Conservation (phyloP, 2,329 filamentous ascomycete genomes). For the Leptographium radiaticola region DNA sequence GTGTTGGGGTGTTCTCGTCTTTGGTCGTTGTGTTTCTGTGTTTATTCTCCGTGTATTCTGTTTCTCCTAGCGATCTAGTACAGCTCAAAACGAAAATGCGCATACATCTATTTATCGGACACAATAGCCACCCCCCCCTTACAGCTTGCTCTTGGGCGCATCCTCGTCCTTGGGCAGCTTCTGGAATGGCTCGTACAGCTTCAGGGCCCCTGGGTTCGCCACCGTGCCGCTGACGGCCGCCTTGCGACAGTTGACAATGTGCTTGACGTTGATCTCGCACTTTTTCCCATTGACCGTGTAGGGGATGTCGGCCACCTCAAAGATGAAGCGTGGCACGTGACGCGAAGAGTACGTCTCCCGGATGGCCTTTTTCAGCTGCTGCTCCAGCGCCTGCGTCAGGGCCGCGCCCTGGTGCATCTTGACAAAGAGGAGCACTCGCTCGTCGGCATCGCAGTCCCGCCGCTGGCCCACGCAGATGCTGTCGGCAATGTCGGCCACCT, state of each 20-base stretch:
- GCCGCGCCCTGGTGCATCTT: constrained; percentile 7
- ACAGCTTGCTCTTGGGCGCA: constrained; percentile 1
- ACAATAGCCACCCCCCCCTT: not conserved
- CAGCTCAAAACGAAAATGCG: too few species aligned
- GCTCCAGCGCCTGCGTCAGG: constrained; percentile 8
- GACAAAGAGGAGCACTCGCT: constrained; percentile 14
- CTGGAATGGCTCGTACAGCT: constrained; percentile 15
- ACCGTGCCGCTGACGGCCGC: constrained; percentile 24
- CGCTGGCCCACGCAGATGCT: constrained; percentile 13
- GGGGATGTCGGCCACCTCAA: constrained; percentile 24
- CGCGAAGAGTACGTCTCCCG: constrained; percentile 16
- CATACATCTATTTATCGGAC: not conserved
- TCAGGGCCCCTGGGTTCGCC: constrained; percentile 23
- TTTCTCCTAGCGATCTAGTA: not conserved
- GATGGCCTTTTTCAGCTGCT: constrained; percentile 16
- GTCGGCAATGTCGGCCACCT: constrained; percentile 18
- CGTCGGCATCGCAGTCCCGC: constrained; percentile 10
- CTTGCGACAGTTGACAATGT: constrained; percentile 23
- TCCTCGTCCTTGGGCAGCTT: not conserved
- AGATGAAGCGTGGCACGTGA: constrained; percentile 27
- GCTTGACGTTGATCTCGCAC: constrained; percentile 29
- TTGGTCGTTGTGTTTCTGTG: not conserved
- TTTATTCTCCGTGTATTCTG: not conserved
- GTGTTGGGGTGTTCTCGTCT: not conserved
- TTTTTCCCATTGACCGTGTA: constrained; percentile 34